Percentiles rank a stretch among this genome's conserved stretches.
Evolutionary conservation across 345 rosid species (phyloP).

Genomic region (Populus simonii): DNA sequence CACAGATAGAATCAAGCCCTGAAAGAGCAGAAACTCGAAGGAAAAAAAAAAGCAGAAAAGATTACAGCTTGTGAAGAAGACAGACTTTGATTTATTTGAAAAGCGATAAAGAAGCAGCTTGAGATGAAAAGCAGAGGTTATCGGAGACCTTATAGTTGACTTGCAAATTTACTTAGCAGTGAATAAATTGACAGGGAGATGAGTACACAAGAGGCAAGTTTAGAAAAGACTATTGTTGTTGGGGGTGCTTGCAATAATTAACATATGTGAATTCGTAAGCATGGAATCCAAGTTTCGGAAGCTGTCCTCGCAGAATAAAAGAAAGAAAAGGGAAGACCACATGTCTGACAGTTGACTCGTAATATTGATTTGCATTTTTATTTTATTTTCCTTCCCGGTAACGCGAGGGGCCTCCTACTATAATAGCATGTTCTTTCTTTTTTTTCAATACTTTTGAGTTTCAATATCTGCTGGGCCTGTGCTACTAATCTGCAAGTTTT

Average conservation of each 20-base stretch:
- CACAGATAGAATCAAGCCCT: neutral
- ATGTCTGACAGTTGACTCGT: neutral
- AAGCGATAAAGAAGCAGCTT: neutral
- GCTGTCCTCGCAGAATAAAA: neutral
- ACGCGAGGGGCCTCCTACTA: neutral
- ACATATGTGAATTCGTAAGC: neutral
- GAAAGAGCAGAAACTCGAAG: neutral
- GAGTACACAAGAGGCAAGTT: neutral
- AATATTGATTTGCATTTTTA: neutral
- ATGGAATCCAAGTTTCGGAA: neutral
- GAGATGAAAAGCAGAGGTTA: neutral
- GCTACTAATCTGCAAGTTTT: too few relatives aligned
- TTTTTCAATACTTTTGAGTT: too few relatives aligned
- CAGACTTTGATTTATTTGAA: neutral
- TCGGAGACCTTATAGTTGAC: neutral
- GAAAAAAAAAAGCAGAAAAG: neutral
- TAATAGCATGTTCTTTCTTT: too few relatives aligned
- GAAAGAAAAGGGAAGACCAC: neutral
- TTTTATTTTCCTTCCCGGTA: neutral
- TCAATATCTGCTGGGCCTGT: too few relatives aligned
- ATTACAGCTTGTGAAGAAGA: neutral
- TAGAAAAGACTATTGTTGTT: neutral
- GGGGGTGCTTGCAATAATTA: neutral
- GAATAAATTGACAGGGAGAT: neutral
- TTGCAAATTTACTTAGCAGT: neutral